phyloP scores from a whole-genome alignment of 176 grass and related monocot genomes.

The Aegilops longissima region DNA sequence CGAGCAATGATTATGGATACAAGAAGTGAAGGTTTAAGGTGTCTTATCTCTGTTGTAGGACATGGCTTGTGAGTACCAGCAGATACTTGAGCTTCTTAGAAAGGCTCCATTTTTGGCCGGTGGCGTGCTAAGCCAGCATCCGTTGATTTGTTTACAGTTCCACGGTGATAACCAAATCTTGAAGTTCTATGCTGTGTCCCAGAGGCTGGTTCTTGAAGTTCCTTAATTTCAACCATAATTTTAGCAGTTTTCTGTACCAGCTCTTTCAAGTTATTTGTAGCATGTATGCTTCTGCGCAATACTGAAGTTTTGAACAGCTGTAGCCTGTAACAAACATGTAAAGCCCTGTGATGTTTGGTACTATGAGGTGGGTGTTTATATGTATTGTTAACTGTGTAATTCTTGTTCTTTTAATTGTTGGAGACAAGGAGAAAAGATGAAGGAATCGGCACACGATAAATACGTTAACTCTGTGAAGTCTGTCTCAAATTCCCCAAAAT shows the following conservation, averaged over 20 bases:
- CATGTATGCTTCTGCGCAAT: not conserved
- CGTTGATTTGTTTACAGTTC: slow-evolving; percentile 40
- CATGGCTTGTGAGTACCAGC: slow-evolving; percentile 60
- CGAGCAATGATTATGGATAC: not conserved
- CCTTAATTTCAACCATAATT: not conserved
- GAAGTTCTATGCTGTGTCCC: not conserved
- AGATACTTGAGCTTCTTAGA: slow-evolving; percentile 49
- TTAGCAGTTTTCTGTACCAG: not conserved
- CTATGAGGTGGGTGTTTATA: not conserved
- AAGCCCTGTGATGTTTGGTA: not conserved
- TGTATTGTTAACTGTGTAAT: not conserved
- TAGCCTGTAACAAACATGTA: slow-evolving; percentile 5
- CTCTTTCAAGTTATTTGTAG: not conserved
- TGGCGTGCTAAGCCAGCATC: slow-evolving; percentile 58
- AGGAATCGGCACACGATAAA: not conserved
- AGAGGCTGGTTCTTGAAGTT: not conserved
- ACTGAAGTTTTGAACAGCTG: not conserved
- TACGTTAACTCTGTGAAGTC: not conserved
- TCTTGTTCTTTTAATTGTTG: not conserved
- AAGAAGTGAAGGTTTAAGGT: not conserved
- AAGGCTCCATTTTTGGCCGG: slow-evolving; percentile 34
- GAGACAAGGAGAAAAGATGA: not conserved
- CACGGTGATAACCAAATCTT: not conserved
- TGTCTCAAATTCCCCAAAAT: not conserved
- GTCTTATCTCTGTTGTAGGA: slow-evolving; percentile 31